Base-by-base conservation (phyloP, 805 yeast genomes). In the Suhomyces tanzawaensis region DNA sequence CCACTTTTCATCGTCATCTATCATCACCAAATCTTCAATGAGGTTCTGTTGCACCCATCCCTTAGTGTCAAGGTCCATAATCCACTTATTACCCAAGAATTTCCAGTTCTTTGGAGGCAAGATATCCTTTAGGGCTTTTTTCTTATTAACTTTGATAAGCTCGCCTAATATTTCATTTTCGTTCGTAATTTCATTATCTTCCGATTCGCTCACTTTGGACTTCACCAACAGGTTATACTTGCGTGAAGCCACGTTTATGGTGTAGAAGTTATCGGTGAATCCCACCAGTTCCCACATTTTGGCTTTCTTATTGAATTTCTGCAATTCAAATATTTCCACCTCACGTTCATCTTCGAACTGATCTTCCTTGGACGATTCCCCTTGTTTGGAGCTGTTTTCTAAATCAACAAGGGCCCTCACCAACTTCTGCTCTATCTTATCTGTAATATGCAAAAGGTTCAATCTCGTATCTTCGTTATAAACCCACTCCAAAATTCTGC, bases 1-100 rank as follows among this genome's bases (percentile, higher is more conserved):
- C 95, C 95, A 87, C 58, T 87, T 87, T 28, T 83, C 85, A 39
- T 80, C 89, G 19, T 75, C 66, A 60, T 87, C 95, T 15, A 85
- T 68, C 15, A 68, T 71, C 12, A 82, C 78, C 31, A 77, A 59
- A 40, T 76, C 82, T 19, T 50, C 41, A 11, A 82, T 60, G 35
- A 74, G 62, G 37, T 76, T 72, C 2, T 60, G 53, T 31, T 60
- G 59, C 6, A 81, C 85, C 95, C 95, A 87, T 2, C 51, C 58
- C 18, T 64, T 61, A 0, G 88, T 87, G 14, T 73, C 64, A 33
- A 81, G 66, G 57, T 87, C 95, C 32, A 85, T 52, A 7, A 59
- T 62, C 96, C 96, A 87, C 9, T 72, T 70, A 3, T 53, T 49
- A 14, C 54, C 57, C 4, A 52, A 34, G 45, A 79, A 84, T 37